A percentile compares a stretch with the other conserved stretches of the same genome.
These are phyloP conservation scores for Verticillium longisporum DNA, from an alignment of 2,329 filamentous ascomycete genomes.

Conservation along the genomic window DNA sequence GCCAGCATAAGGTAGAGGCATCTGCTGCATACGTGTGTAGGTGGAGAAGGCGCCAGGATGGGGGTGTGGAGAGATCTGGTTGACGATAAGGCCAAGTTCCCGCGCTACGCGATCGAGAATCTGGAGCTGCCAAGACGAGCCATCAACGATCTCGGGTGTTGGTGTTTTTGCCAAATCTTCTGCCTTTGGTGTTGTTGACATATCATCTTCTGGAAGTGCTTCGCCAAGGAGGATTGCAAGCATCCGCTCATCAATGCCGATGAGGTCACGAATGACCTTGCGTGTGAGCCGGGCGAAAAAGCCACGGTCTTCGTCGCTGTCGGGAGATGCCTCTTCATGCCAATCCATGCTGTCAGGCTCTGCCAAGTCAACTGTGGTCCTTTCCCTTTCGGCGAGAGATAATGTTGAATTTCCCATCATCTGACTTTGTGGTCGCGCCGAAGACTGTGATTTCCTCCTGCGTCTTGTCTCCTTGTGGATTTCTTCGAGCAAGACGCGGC, in stretches of 20 bases:
- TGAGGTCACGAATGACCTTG: slow-evolving; percentile 79
- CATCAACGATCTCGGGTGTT: slow-evolving; percentile 23
- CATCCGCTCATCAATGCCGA: slow-evolving; percentile 82
- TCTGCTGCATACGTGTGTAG: slow-evolving; percentile 60
- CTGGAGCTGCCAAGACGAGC: slow-evolving; percentile 63
- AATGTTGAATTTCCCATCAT: neutral
- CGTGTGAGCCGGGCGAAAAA: slow-evolving; percentile 78
- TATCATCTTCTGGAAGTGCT: slow-evolving; percentile 49
- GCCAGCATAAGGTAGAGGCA: slow-evolving; percentile 69
- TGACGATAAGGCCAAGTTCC: slow-evolving; percentile 78
- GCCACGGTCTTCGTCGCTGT: slow-evolving; percentile 51
- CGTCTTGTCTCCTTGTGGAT: slow-evolving; percentile 78
- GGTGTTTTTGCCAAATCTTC: slow-evolving; percentile 15
- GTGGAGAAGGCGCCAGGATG: slow-evolving; percentile 86
- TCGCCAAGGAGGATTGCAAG: slow-evolving; percentile 86
- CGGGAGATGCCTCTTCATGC: slow-evolving; percentile 40
- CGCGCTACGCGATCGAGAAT: slow-evolving; percentile 78
- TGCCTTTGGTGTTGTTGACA: slow-evolving; percentile 40
- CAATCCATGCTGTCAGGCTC: slow-evolving; percentile 38
- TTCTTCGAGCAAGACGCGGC: slow-evolving; percentile 75
- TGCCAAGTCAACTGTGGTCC: slow-evolving; percentile 19
- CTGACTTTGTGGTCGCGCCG: slow-evolving; percentile 25
- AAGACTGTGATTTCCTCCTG: slow-evolving; percentile 55
- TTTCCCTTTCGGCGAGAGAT: slow-evolving; percentile 10
- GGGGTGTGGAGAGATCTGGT: slow-evolving; percentile 63